phyloP scores from a whole-genome alignment of 768 basidiomycete genomes.

The Tephrocybe rancida region DNA sequence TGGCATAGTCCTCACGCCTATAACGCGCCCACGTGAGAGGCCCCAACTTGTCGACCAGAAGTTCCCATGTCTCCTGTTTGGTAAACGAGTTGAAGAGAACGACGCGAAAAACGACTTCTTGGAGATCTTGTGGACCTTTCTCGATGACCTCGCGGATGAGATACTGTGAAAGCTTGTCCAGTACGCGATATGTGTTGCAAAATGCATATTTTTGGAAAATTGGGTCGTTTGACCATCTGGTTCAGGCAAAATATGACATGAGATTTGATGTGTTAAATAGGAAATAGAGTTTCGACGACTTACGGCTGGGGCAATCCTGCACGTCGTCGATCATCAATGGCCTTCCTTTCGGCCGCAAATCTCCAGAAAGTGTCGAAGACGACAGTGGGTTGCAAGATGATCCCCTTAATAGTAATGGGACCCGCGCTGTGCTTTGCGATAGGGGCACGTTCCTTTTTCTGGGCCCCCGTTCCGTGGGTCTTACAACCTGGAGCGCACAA shows the following conservation, averaged over 20 bases:
- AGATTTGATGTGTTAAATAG: slow-evolving; percentile 7
- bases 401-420: slow-evolving; percentile 38
- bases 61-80: slow-evolving; percentile 72
- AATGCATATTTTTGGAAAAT: slow-evolving; percentile 60
- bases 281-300: slow-evolving; percentile 25
- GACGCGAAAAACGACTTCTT: slow-evolving; percentile 73
- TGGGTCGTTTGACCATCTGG: slow-evolving; percentile 69
- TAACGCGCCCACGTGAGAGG: slow-evolving; percentile 65
- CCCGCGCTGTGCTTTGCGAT: neutral
- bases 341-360: slow-evolving; percentile 58
- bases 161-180: slow-evolving; percentile 72
- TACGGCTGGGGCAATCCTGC: slow-evolving; percentile 53
- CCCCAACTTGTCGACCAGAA: slow-evolving; percentile 52
- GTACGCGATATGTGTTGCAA: slow-evolving; percentile 76
- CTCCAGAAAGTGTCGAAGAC: slow-evolving; percentile 66
- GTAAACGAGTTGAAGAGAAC: slow-evolving; percentile 73
- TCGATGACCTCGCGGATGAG: slow-evolving; percentile 70
- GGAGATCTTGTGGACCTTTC: slow-evolving; percentile 59
- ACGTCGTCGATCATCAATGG: slow-evolving; percentile 57
- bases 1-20: slow-evolving; percentile 50
- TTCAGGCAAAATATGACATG: slow-evolving; percentile 5
- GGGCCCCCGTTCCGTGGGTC: neutral
- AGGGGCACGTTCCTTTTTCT: neutral
- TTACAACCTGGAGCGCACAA: neutral
- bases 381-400: slow-evolving; percentile 44